Evolutionary conservation across 495 filamentous ascomycete genomes (phyloP).

Genomic region (Trichoderma erinaceum): DNA sequence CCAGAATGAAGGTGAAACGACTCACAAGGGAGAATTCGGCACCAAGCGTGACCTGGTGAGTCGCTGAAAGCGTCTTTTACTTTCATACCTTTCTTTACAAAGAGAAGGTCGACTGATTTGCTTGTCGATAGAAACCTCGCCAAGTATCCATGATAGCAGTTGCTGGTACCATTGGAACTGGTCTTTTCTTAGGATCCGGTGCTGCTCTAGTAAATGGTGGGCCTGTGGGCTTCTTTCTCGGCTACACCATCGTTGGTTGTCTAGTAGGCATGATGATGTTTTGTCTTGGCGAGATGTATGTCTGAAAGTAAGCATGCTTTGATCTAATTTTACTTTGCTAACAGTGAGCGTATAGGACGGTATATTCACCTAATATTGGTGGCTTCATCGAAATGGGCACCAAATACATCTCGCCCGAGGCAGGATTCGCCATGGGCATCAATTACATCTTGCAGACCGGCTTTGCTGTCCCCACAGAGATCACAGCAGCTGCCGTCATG

Average conservation of each 20-base stretch:
- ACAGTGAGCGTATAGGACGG: not conserved
- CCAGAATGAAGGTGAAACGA: conserved; percentile 1
- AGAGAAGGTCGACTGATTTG: not conserved
- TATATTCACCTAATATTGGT: not conserved
- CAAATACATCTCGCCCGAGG: conserved; percentile 1
- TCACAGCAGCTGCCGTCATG: not conserved
- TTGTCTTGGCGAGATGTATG: conserved; percentile 2
- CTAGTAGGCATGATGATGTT: conserved; percentile 9
- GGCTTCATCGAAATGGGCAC: conserved; percentile 8
- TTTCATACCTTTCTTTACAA: not conserved
- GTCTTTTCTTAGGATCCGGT: conserved; percentile 2
- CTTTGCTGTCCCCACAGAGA: not conserved
- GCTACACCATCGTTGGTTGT: not conserved
- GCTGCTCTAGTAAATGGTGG: conserved; percentile 3
- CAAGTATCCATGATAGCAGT: conserved; percentile 10
- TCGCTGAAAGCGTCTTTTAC: not conserved
- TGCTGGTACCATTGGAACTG: not conserved
- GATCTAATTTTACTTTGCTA: not conserved
- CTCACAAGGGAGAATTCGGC: conserved; percentile 11
- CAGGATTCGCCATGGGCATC: conserved; percentile 1
- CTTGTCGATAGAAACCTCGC: not conserved
- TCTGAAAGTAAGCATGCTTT: not conserved
- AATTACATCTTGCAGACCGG: conserved; percentile 3
- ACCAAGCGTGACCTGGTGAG: not conserved
- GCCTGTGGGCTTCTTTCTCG: conserved; percentile 4